These are phyloP conservation scores for Trapa incisa DNA, from an alignment of 345 rosid genomes.

Conservation along the genomic window DNA sequence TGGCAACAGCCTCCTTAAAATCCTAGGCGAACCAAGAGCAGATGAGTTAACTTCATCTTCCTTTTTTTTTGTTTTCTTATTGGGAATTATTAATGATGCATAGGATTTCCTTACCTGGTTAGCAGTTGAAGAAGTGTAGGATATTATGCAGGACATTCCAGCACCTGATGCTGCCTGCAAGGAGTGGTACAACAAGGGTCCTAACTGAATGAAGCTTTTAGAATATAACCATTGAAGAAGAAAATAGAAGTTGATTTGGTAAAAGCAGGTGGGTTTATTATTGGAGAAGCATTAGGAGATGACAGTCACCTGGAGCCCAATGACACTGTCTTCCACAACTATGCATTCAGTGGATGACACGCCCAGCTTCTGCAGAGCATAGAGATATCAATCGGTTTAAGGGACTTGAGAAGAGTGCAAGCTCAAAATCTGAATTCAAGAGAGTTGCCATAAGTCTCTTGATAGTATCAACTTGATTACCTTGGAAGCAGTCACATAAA, in stretches of 20 bases:
- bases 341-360: slow-evolving; percentile 66
- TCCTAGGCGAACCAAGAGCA: slow-evolving; percentile 32
- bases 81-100: neutral
- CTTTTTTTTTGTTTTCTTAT: neutral
- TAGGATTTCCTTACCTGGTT: slow-evolving; percentile 46
- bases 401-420: neutral
- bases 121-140: slow-evolving; percentile 80
- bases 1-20: slow-evolving; percentile 60
- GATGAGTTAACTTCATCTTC: neutral
- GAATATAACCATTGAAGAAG: neutral
- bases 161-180: slow-evolving; percentile 76
- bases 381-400: neutral
- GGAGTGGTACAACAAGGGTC: slow-evolving; percentile 6
- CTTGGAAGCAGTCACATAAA: slow-evolving; percentile 71
- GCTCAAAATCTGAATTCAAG: neutral
- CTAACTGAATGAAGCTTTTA: neutral
- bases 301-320: slow-evolving; percentile 56
- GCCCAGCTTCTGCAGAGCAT: slow-evolving; percentile 49
- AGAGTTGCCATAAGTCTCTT: neutral
- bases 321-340: slow-evolving; percentile 93
- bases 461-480: slow-evolving; percentile 15
- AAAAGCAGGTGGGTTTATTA: neutral
- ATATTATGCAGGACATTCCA: slow-evolving; percentile 80
- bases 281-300: neutral
- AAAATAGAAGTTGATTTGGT: neutral